A percentile compares a stretch with the other conserved stretches of the same genome.
Conservation (phyloP, 169 alveolate species). For the Plasmodium vivax region DNA sequence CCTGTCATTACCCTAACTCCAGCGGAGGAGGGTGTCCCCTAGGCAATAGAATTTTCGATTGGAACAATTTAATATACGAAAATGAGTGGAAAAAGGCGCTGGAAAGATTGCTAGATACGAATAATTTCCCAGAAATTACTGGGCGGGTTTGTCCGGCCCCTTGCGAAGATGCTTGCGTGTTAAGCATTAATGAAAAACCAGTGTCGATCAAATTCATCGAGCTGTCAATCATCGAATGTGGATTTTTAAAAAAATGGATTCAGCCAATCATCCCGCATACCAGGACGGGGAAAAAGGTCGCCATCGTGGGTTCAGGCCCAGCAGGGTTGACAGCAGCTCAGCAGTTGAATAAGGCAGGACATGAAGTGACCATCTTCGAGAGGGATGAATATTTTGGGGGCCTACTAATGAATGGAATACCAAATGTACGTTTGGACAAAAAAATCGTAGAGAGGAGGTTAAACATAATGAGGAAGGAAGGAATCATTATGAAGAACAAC, state of each 20-base stretch:
- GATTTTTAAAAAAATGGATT: constrained; percentile 81
- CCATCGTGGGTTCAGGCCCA: constrained; percentile 82
- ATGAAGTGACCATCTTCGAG: constrained; percentile 71
- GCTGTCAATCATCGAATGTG: constrained; percentile 80
- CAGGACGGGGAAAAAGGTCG: constrained; percentile 79
- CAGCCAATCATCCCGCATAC: constrained; percentile 77
- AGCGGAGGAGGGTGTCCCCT: constrained; percentile 86
- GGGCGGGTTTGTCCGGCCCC: constrained; percentile 86
- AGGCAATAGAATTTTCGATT: constrained; percentile 82
- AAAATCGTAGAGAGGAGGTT: constrained; percentile 77
- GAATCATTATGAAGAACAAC: constrained; percentile 75
- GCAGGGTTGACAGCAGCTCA: constrained; percentile 85
- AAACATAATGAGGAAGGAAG: constrained; percentile 73
- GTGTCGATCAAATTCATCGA: constrained; percentile 84
- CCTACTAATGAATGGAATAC: constrained; percentile 82
- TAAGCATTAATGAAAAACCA: constrained; percentile 81
- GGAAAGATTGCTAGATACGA: constrained; percentile 81
- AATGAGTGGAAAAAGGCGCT: constrained; percentile 83
- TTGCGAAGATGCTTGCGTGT: constrained; percentile 83
- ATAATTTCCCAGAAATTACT: constrained; percentile 85
- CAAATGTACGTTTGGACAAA: constrained; percentile 83
- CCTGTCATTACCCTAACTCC: constrained; percentile 80
- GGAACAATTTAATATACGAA: constrained; percentile 81
- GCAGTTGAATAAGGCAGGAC: constrained; percentile 84
- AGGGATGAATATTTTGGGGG: constrained; percentile 84